Evolutionary conservation across 1,284 basidiomycete species (phyloP).

Genomic region (Ganoderma boninense): DNA sequence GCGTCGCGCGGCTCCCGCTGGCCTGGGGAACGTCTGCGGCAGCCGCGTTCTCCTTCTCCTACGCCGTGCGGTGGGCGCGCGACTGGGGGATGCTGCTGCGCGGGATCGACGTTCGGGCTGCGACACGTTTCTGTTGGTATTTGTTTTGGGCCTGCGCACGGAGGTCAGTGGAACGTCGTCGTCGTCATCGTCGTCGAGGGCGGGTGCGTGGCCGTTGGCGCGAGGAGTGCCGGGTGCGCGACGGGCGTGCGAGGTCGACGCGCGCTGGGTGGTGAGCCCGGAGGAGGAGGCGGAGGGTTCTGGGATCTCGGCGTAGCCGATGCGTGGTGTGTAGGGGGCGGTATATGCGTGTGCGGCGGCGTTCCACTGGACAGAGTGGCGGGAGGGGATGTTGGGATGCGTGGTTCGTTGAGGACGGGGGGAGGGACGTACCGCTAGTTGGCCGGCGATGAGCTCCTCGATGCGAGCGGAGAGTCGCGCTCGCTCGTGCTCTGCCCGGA

Average conservation of each 20-base stretch:
- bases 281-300: conserved; percentile 35
- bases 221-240: conserved; percentile 21
- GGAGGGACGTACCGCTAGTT: conserved; percentile 41
- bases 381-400: neutral
- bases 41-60: conserved; percentile 12
- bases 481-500: conserved; percentile 71
- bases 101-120: conserved; percentile 12
- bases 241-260: conserved; percentile 33
- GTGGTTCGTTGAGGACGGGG: neutral
- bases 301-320: conserved; percentile 27
- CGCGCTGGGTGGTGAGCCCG: conserved; percentile 30
- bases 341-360: conserved; percentile 26
- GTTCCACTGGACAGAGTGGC: conserved; percentile 23
- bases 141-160: conserved; percentile 15
- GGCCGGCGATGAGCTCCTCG: conserved; percentile 63
- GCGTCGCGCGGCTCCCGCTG: conserved; percentile 11
- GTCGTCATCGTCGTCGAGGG: conserved; percentile 13
- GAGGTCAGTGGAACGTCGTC: conserved; percentile 16
- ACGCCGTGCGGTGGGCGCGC: conserved; percentile 15
- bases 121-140: neutral
- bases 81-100: conserved; percentile 11
- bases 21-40: conserved; percentile 11
- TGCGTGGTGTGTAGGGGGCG: conserved; percentile 34
- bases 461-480: conserved; percentile 59
- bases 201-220: conserved; percentile 9